Evolutionary conservation across 192 early-diverging fungal species (phyloP), one percentile per base, ranked within the genome.

Genomic region (Umbelopsis vinacea): DNA sequence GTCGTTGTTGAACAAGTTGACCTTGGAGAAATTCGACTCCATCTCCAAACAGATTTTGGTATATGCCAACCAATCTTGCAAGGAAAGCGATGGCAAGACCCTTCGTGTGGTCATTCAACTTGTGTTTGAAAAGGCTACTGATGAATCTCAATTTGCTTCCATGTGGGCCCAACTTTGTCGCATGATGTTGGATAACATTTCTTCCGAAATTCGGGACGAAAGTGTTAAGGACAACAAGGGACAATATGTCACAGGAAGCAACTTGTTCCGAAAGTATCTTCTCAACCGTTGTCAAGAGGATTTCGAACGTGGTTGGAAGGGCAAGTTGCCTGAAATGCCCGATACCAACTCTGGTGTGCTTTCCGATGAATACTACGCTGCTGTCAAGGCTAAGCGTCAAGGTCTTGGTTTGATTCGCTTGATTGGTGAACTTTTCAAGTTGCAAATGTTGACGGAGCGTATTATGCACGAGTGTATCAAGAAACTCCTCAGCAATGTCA

Each of bases 371-470:
- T 94, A 94, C 80, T 96, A 95, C 80, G 83, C 91, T 69, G 86
- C 94, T 4, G 86, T 79, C 67, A 98, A 97, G 87, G 88, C 94
- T 57, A 98, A 99, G 90, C 92, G 97, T 69, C 91, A 93, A 26
- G 94, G 93, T 26, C 91, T 99, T 57, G 96, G 96, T 69, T 89
- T 98, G 78, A 92, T 96, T 17, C 81, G 87, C 50, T 97, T 98
- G 76, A 96, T 99, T 70, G 95, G 98, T 71, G 95, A 98, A 81
- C 87, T 99, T 52, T 99, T 95, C 89, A 92, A 94, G 79, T 79
- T 91, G 50, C 80, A 84, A 46, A 93, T 99, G 84, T 86, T 99
- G 74, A 93, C 95, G 6, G 92, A 95, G 71, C 93, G 93, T 83
- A 96, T 99, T 60, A 98, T 99, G 89, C 93, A 96, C 76, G 85